Conservation (phyloP, 768 basidiomycete genomes). For the Pulveroboletus sp. region DNA sequence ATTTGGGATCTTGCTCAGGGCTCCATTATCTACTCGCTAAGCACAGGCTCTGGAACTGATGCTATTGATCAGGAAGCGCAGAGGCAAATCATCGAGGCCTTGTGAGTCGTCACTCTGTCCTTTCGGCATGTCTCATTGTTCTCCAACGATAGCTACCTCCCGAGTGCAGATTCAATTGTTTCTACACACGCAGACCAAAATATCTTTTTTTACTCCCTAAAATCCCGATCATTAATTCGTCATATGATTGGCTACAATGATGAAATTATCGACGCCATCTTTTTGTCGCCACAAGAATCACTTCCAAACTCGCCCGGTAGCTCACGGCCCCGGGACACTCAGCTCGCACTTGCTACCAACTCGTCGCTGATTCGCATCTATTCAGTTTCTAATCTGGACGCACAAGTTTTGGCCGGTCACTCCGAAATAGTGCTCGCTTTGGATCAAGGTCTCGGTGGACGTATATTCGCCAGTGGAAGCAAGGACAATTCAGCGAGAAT, state of each 20-base stretch:
- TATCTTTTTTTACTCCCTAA: conserved; percentile 83
- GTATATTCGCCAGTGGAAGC: conserved; percentile 83
- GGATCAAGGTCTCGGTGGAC: conserved; percentile 60
- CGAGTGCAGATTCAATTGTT: conserved; percentile 57
- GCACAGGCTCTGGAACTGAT: conserved; percentile 34
- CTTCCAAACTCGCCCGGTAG: conserved; percentile 17
- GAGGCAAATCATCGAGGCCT: conserved; percentile 71
- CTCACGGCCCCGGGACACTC: conserved; percentile 46
- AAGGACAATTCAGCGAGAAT: conserved; percentile 87
- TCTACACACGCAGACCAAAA: conserved; percentile 96
- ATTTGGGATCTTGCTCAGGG: conserved; percentile 80
- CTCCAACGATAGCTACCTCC: conserved; percentile 54
- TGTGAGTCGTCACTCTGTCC: conserved; percentile 52
- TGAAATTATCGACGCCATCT: conserved; percentile 88
- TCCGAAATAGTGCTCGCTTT: conserved; percentile 87
- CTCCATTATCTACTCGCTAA: conserved; percentile 55
- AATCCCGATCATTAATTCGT: conserved; percentile 56
- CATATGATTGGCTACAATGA: conserved; percentile 97
- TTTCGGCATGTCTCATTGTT: conserved; percentile 14
- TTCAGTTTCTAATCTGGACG: conserved; percentile 68
- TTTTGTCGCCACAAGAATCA: conserved; percentile 51
- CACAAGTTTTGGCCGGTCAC: conserved; percentile 83
- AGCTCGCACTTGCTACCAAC: conserved; percentile 94
- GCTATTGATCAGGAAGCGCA: conserved; percentile 66
- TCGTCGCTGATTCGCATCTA: conserved; percentile 93